Evolutionary conservation across 2,329 filamentous ascomycete genomes (phyloP), one percentile per base, ranked within the genome.

Genomic region (Cladosporium velox): DNA sequence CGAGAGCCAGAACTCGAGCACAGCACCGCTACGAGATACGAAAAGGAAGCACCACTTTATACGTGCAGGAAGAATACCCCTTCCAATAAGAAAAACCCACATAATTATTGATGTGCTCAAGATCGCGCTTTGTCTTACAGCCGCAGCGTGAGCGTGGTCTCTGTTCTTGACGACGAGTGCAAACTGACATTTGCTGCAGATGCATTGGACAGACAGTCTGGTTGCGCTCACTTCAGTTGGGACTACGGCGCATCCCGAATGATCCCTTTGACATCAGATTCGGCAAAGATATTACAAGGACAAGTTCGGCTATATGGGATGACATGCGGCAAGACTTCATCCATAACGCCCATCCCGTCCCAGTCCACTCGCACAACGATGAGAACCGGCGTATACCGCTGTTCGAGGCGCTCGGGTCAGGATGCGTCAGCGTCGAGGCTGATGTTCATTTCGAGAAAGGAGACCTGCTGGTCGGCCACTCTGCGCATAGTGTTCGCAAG

Each of bases 301-400:
- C 51, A 11, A 59, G 35, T n/a, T 35, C 57, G 3, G 57, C 15
- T 14, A 44, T 59, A 18, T 59, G 57, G 57, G 57, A 59, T 6
- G 57, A 59, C 5, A 7, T 35, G 57, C 35, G 35, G 12, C 57
- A 59, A 26, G 24, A 34, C 24, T 59, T 47, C n/a, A 77, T 70
- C 0, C 75, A 75, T 28, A 76, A 73, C 49, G 77, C 85, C n/a
- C 72, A 78, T 5, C 86, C 86, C 2, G 80, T 87, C 35, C 78
- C 80, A 2, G 87, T 86, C 66, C 85, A 87, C 69, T 86, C 84
- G 2, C 85, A 87, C 71, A 87, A 87, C 70, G 85, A 87, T 72
- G 86, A 87, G 73, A 86, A 83, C 84, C 82, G 84, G 11, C 78
- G 77, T 2, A 78, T 85, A 1, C 85, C 85, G 0, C 78, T 87